Evolutionary conservation across 2,329 filamentous ascomycete genomes (phyloP), one percentile per base, ranked within the genome.

Genomic region (Hypoxylon sp.): DNA sequence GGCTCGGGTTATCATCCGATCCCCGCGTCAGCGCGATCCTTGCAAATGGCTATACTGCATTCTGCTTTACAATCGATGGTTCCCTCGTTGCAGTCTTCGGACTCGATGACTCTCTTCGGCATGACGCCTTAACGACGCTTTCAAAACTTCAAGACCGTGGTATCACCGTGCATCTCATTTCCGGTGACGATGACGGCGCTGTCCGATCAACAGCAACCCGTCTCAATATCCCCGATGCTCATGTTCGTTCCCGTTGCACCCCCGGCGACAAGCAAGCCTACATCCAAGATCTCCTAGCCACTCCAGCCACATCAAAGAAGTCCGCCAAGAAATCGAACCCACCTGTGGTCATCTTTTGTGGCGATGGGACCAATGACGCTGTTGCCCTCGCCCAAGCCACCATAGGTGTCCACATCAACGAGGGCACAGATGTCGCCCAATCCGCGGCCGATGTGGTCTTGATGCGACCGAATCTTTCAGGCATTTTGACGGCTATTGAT

Each of bases 341-440:
- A 41, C 28, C 28, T 30, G 77, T 85, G 1, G 86, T 93, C 19
- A 77, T 94, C 5, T 94, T 95, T 77, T 85, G 87, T 55, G 92
- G 92, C 34, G 92, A 95, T 72, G 93, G 93, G 1, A 93, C 91
- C 14, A 95, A 95, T 76, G 92, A 95, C 73, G 90, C 92, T 0
- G 83, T 88, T 2, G 92, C 92, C 0, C 83, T 95, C 1, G 88
- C 91, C 0, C 87, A 90, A 74, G 91, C 93, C 1, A 86, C 86
- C 5, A 85, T 95, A 25, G 93, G 93, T 28, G 82, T 94, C 0
- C 90, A 93, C 70, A 87, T 95, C 75, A 86, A 86, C 64, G 77
- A 79, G 46, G 83, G 83, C 3, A 88, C 85, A 0, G 91, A 93
- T 62, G 83, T 94, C 1, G 90, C 92, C 0, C 82, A 87, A 58